Percentiles rank a stretch among this genome's conserved stretches.
These are phyloP conservation scores for Hordeum vulgare DNA, from an alignment of 176 grass and related monocot genomes.

Conservation along the genomic window MorexV3_pseudomolecules_assembly NC_058519.1:376480381-376480880, in stretches of 20 bases:
- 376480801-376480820: not conserved
- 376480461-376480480: not conserved
- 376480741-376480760: not conserved
- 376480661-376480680: not conserved
- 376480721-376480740: not conserved
- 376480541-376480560: too few species aligned
- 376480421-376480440: not conserved
- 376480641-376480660: not conserved
- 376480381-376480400: slow-evolving; percentile 2
- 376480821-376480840: not conserved
- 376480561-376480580: too few species aligned
- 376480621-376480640: not conserved
- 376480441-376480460: not conserved
- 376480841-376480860: not conserved
- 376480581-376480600: too few species aligned
- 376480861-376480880: not conserved
- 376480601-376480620: too few species aligned
- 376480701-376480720: not conserved
- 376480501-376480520: too few species aligned
- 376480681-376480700: not conserved
- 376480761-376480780: not conserved
- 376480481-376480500: too few species aligned
- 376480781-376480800: not conserved
- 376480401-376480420: not conserved
- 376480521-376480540: too few species aligned